These are phyloP conservation scores for Saxispiralis lemnorum DNA, from an alignment of 495 filamentous ascomycete species.

Conservation along the genomic window DNA sequence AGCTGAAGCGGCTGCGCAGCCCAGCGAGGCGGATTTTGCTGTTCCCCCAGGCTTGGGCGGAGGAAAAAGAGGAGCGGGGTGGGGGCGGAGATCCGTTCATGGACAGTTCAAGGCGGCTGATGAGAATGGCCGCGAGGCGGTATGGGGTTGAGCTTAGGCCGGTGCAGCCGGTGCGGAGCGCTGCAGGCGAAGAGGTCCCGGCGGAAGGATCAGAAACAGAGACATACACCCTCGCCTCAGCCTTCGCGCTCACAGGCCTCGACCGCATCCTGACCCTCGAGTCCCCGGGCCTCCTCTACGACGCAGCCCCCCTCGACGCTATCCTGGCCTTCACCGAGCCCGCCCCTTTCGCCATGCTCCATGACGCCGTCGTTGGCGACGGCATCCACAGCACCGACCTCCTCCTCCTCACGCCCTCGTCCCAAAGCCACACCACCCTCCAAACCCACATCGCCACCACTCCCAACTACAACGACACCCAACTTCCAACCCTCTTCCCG, in stretches of 20 bases:
- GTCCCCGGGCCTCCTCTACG: constrained; percentile 27
- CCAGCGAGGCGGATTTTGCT: constrained; percentile 28
- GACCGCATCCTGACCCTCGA: constrained; percentile 27
- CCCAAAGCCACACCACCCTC: constrained; percentile 10
- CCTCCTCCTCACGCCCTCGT: constrained; percentile 22
- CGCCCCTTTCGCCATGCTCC: constrained; percentile 21
- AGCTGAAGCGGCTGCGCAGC: constrained; percentile 26
- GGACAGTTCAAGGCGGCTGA: constrained; percentile 25
- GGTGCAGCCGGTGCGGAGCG: constrained; percentile 17
- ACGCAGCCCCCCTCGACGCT: constrained; percentile 26
- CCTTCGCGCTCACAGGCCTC: constrained; percentile 27
- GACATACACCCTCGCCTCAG: constrained; percentile 24
- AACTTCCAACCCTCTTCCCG: constrained; percentile 18
- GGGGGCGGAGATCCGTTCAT: constrained; percentile 18
- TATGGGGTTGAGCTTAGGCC: constrained; percentile 29
- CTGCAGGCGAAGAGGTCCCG: too few relatives aligned
- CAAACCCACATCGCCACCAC: constrained; percentile 5
- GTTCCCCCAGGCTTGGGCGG: constrained; percentile 30
- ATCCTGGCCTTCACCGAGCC: constrained; percentile 25
- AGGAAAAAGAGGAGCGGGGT: constrained; percentile 8
- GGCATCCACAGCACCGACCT: constrained; percentile 16
- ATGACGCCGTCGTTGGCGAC: constrained; percentile 15
- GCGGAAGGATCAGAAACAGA: too few relatives aligned
- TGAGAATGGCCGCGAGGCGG: constrained; percentile 26
- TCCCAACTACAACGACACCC: constrained; percentile 16